Conservation (phyloP, 345 rosid species). For the Rhodamnia rubescens region DNA sequence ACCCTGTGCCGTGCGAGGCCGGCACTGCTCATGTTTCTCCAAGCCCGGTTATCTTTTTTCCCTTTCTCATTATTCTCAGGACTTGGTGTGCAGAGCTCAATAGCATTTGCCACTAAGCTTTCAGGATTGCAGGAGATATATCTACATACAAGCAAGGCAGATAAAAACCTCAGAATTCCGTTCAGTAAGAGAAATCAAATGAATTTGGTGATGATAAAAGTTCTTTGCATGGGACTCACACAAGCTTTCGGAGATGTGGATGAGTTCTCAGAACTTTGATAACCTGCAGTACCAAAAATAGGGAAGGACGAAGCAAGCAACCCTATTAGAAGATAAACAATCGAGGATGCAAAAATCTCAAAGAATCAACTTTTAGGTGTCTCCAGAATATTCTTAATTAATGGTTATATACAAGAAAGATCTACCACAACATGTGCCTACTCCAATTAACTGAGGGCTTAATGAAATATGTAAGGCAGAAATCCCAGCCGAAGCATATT, state of each 20-base stretch:
- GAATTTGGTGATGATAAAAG: background rate
- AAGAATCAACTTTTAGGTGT: background rate
- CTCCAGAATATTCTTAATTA: background rate
- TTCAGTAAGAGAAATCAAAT: background rate
- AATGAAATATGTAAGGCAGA: background rate
- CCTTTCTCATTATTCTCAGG: slow-evolving; percentile 55
- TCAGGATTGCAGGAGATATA: slow-evolving; percentile 98
- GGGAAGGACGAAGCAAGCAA: background rate
- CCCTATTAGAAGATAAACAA: background rate
- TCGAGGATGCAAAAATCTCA: background rate
- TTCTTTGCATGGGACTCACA: slow-evolving; percentile 43
- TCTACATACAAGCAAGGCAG: slow-evolving; percentile 13
- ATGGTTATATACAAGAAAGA: background rate
- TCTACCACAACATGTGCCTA: background rate
- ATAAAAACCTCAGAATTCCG: background rate
- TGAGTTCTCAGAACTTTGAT: slow-evolving; percentile 76
- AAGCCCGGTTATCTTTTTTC: slow-evolving; percentile 42
- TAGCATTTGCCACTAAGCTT: slow-evolving; percentile 80
- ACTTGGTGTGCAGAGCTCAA: slow-evolving; percentile 87
- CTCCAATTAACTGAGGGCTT: background rate
- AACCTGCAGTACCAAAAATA: slow-evolving; percentile 32
- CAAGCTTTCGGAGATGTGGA: slow-evolving; percentile 54
- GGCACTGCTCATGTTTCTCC: slow-evolving; percentile 69
- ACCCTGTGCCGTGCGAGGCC: slow-evolving; percentile 81
- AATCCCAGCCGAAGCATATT: background rate